Conservation (phyloP, 2,329 filamentous ascomycete species). For the Verticillium isaacii region DNA sequence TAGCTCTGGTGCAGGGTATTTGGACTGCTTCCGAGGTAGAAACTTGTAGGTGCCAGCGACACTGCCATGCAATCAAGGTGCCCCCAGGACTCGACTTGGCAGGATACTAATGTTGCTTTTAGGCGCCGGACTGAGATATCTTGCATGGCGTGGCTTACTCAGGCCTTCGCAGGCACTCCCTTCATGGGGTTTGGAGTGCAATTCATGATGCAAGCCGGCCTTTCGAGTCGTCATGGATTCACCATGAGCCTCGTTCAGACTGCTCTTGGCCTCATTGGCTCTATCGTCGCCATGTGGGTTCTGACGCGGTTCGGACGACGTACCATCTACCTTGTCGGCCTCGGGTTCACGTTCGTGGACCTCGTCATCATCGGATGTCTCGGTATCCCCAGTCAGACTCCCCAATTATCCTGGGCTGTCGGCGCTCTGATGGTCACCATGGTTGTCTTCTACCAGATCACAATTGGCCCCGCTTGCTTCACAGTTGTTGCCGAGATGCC, state of each 20-base stretch:
- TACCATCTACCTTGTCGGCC: constrained; percentile 33
- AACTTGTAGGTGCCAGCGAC: constrained; percentile 22
- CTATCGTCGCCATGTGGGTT: constrained; percentile 32
- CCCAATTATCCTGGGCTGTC: constrained; percentile 26
- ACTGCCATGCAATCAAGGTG: too few relatives aligned
- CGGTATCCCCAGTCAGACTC: constrained; percentile 12
- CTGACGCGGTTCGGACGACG: constrained; percentile 35
- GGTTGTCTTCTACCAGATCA: constrained; percentile 22
- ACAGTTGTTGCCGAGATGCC: constrained; percentile 26
- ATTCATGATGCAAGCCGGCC: constrained; percentile 28
- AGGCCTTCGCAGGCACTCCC: constrained; percentile 21
- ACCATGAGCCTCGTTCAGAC: constrained; percentile 24
- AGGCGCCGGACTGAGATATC: constrained; percentile 34
- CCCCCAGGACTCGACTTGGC: not conserved
- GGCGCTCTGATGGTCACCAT: constrained; percentile 20
- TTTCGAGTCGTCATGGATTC: constrained; percentile 17
- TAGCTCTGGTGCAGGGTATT: constrained; percentile 27
- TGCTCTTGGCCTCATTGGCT: constrained; percentile 33
- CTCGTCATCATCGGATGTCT: constrained; percentile 25
- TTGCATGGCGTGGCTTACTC: constrained; percentile 22
- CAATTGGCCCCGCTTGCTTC: constrained; percentile 28
- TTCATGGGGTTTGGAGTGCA: constrained; percentile 29
- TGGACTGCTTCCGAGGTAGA: constrained; percentile 35
- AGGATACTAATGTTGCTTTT: constrained; percentile 8
- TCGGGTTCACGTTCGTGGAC: constrained; percentile 26